Evolutionary conservation across 2,329 filamentous ascomycete species (phyloP), one percentile per base, ranked within the genome.

Genomic region (Talaromyces rugulosus): DNA sequence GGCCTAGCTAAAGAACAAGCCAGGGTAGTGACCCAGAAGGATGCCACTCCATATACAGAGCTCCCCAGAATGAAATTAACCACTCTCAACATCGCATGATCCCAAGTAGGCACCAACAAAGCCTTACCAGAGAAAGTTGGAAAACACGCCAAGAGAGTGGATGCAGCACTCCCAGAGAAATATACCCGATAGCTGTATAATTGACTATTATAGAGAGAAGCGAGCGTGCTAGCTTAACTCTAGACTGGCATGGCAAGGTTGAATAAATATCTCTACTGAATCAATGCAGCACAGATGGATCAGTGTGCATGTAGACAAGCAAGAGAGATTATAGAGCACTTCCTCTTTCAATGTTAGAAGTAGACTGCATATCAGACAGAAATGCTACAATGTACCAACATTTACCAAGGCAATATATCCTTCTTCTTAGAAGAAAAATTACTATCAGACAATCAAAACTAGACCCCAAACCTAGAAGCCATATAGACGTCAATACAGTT

Each of bases 171-270:
- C 36, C 69, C 67, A 64, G 69, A 68, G 0, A 70, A 69, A 65
- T 67, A 72, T 56, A 72, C 70, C 7, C 66, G 66, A 54, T 62
- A 58, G 56, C 62, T 73, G 27, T 52, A 52, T n/a, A 7, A 52
- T 30, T 8, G 11, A 52, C 30, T 52, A 30, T 30, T 8, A 47
- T 71, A 62, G 65, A 72, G 65, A 64, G 69, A 74, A 68, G 69
- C 67, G 51, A 73, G 62, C 59, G 64, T 72, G 58, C 63, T 72
- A 4, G 70, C 66, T 14, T 65, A 73, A 63, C 68, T 72, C 59
- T 60, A 66, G 50, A 73, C 68, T 6, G 66, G 70, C 51, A 73
- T 72, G 63, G 65, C 66, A 61, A 66, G 70, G 66, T 66, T 74
- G 14, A 73, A 72, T 67, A 59, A 62, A 50, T 73, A 73, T 63